Conservation (phyloP, 2,329 filamentous ascomycete genomes). For the Venturia aucupariae region DNA sequence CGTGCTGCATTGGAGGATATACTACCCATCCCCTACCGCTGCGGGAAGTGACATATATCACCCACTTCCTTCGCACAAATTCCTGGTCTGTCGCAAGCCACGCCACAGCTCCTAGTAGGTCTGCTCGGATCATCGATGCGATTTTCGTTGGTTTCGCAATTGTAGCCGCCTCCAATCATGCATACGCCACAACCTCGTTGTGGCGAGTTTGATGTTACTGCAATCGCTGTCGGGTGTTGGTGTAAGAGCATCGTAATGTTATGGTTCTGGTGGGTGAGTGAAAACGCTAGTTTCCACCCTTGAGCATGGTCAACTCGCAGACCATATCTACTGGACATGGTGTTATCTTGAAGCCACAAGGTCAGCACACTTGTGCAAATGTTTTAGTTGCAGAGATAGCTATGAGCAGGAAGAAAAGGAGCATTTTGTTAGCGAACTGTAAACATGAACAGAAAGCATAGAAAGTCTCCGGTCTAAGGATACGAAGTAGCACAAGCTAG, state of each 20-base stretch:
- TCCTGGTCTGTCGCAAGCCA: slow-evolving; percentile 24
- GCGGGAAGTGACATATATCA: no score
- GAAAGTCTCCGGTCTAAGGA: no score
- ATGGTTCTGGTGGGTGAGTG: not conserved
- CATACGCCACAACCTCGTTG: not conserved
- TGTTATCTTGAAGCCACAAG: slow-evolving; percentile 8
- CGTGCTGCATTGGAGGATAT: not conserved
- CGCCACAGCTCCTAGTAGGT: slow-evolving; percentile 22
- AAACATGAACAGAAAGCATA: not conserved
- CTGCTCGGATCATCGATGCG: slow-evolving; percentile 27
- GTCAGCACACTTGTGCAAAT: not conserved
- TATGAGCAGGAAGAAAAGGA: not conserved
- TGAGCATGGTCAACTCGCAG: not conserved
- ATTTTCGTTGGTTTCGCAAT: slow-evolving; percentile 16
- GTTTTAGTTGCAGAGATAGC: not conserved
- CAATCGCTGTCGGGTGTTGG: not conserved
- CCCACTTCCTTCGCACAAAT: slow-evolving; percentile 26
- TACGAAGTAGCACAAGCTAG: no score
- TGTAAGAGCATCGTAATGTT: no score
- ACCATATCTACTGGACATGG: not conserved
- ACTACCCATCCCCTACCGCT: not conserved
- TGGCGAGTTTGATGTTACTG: not conserved
- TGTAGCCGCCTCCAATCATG: not conserved
- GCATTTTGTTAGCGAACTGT: not conserved
- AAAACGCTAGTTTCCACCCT: not conserved